Evolutionary conservation across 768 basidiomycete genomes (phyloP).

Genomic region (Mycena galericulata): DNA sequence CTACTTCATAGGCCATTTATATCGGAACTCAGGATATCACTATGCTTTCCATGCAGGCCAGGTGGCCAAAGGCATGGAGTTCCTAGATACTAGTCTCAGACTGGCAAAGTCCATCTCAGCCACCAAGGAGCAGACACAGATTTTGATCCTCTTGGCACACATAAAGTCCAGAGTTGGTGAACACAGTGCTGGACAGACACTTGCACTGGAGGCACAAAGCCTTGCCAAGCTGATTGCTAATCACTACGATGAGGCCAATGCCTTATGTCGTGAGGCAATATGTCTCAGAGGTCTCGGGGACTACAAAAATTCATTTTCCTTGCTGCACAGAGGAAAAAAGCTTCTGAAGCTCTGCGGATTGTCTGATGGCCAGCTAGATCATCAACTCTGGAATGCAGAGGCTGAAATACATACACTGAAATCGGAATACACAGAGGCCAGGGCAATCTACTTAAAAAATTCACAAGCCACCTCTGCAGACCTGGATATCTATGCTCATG

Average conservation of each 20-base stretch:
- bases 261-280: neutral
- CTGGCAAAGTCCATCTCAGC: neutral
- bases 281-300: neutral
- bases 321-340: neutral
- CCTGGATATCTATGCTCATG: neutral
- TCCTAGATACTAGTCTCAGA: neutral
- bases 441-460: neutral
- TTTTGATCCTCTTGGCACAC: neutral
- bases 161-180: neutral
- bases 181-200: neutral
- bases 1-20: neutral
- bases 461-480: neutral
- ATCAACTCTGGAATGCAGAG: neutral
- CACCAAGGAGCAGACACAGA: neutral
- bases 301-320: neutral
- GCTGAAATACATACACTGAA: neutral
- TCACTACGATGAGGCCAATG: neutral
- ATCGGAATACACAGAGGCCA: conserved; percentile 5
- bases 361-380: neutral
- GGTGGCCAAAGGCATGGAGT: neutral
- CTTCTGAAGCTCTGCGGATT: neutral
- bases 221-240: neutral
- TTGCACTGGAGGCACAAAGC: neutral
- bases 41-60: no score
- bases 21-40: no score